A percentile compares a stretch with the other conserved stretches of the same genome.
phyloP scores from a whole-genome alignment of 768 basidiomycete genomes.

The Gelatoporia subvermispora region DNA sequence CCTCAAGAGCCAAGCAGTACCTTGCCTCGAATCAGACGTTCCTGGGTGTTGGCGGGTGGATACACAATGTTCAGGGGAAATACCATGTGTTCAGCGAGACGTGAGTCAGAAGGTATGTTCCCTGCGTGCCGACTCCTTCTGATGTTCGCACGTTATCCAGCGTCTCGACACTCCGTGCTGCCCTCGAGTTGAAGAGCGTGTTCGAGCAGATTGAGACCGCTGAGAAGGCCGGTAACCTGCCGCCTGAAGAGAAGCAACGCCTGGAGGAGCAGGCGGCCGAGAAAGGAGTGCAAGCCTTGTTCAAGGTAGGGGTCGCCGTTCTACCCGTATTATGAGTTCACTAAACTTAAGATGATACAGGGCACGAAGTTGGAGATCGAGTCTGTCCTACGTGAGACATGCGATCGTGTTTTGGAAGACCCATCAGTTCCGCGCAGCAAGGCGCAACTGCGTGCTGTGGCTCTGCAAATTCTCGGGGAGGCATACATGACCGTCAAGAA shows the following conservation, averaged over 20 bases:
- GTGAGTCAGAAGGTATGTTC: conserved; percentile 39
- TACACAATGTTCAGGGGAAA: conserved; percentile 89
- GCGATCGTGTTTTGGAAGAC: conserved; percentile 73
- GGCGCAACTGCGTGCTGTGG: conserved; percentile 69
- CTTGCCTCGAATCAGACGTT: conserved; percentile 66
- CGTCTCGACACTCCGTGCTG: conserved; percentile 79
- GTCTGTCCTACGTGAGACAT: conserved; percentile 83
- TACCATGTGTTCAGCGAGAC: conserved; percentile 94
- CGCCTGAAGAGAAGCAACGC: conserved; percentile 72
- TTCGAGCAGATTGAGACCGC: conserved; percentile 92
- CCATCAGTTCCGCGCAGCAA: conserved; percentile 48
- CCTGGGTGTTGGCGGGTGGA: conserved; percentile 86
- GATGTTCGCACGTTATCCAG: conserved; percentile 29
- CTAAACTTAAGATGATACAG: too few relatives aligned
- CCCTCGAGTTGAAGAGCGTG: conserved; percentile 83
- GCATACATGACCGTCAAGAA: conserved; percentile 70
- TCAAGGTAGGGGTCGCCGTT: conserved; percentile 53
- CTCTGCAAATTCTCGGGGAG: conserved; percentile 80
- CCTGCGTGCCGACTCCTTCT: neutral
- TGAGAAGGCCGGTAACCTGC: conserved; percentile 77
- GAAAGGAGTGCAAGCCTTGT: conserved; percentile 85
- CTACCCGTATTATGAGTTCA: too few relatives aligned
- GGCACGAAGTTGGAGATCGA: conserved; percentile 91
- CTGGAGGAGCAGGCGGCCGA: conserved; percentile 92
- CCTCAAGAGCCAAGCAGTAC: conserved; percentile 77